phyloP scores from a whole-genome alignment of 352 stramenopile genomes.

The Phytophthora megakarya region DNA sequence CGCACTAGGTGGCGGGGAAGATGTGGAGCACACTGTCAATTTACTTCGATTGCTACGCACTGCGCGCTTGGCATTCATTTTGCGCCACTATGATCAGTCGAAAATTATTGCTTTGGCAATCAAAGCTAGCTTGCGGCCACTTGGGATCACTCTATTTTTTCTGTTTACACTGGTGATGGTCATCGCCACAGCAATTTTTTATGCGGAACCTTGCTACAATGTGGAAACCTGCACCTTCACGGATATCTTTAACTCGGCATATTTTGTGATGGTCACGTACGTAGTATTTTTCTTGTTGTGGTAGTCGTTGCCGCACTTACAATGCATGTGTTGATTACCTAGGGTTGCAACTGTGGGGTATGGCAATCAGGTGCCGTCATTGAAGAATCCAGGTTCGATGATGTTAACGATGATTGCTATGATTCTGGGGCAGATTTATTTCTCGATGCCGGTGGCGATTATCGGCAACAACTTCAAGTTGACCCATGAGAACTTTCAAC shows the following conservation, averaged over 20 bases:
- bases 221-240: constrained; percentile 79
- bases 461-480: constrained; percentile 77
- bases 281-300: constrained; percentile 11
- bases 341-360: constrained; percentile 83
- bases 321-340: background rate
- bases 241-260: constrained; percentile 84
- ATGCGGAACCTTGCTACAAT: constrained; percentile 79
- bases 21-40: constrained; percentile 33
- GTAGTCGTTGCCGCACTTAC: background rate
- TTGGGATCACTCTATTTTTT: constrained; percentile 77
- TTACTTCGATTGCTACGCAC: constrained; percentile 61
- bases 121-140: constrained; percentile 57
- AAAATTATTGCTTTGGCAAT: constrained; percentile 65
- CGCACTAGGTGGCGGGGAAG: constrained; percentile 1
- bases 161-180: constrained; percentile 79
- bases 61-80: constrained; percentile 52
- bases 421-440: constrained; percentile 81
- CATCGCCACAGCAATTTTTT: constrained; percentile 74
- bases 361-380: constrained; percentile 62
- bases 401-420: constrained; percentile 64
- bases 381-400: constrained; percentile 58
- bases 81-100: constrained; percentile 61
- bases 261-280: constrained; percentile 88
- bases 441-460: constrained; percentile 80
- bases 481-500: constrained; percentile 66